Base-by-base conservation (phyloP, 2,329 filamentous ascomycete genomes). In the Coniochaeta hoffmannii region DNA sequence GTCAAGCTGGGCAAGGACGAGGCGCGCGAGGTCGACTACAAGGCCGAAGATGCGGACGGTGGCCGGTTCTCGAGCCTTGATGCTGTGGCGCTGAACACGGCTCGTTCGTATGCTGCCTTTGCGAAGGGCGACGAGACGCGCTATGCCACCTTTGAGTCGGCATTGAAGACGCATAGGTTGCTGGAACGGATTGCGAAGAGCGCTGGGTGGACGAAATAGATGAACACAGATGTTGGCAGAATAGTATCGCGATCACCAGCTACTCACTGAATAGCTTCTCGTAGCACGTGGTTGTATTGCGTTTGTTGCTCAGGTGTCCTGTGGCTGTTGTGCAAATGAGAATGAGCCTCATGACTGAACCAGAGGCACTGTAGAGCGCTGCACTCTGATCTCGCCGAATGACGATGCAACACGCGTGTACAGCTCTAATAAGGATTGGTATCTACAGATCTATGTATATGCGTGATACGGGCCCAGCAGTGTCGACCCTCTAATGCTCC, bases 1-100 rank as follows among this genome's bases (percentile, higher is more conserved):
- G 46, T 66, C 7, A 64, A 58, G 46, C 22, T 61, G 1, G 62
- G 60, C 3, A 55, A 56, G 22, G 53, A 56, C 15, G 56, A 56
- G 15, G 49, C 50, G 1, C 32, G 58, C 24, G 53, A 56, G 14
- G 56, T 60, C 7, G 59, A 62, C 12, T 55, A 56, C 41, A 46
- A 24, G 41, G 41, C n/a, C n/a, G n/a, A 19, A 24, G 22, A 46
- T 11, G 15, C 12, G 28, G 49, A 50, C n/a, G 49, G 14, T 31
- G n/a, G n/a, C n/a, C 28, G 17, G 22, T 19, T 32, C 3, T 34
- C 49, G 14, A 8, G 9, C 32, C 30, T 53, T 53, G 50, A 35
- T 4, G 9, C 32, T 62, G 62, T 32, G 6, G 49, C 28, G 26
- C 49, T 32, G 6, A 54, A 54, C 15, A 50, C 38, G 26, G 36